Evolutionary conservation across 2,329 filamentous ascomycete genomes (phyloP), one percentile per base, ranked within the genome.

Genomic region (Alternaria postmessia): DNA sequence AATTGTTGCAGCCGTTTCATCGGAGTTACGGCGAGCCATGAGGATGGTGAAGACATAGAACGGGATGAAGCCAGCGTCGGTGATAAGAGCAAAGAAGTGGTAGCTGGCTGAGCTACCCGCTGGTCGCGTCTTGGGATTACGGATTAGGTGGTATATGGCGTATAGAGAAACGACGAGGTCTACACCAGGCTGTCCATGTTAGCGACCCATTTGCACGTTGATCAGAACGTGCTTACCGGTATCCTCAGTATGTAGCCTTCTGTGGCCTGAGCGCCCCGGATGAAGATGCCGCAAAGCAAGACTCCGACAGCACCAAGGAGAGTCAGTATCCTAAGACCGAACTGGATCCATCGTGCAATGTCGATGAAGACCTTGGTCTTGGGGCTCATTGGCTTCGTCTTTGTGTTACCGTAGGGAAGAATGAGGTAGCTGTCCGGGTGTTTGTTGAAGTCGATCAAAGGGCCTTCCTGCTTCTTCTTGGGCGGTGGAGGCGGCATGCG

Each of bases 61-160:
- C 0, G 88, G 86, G 34, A 89, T 82, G 54, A 90, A 79, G 18
- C 85, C 85, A n/a, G 82, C 80, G 76, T 98, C 94, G 42, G 91
- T 86, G 43, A 93, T 81, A 11, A 87, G 84, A 3, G 93, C 88
- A 76, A 97, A 98, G 58, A 95, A 81, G 79, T 96, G 93, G 79
- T 98, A 98, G 65, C 92, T 94, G 14, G 92, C 89, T 18, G 93
- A 92, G 22, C 92, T 96, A 4, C 84, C 89, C 0, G 94, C 89
- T 0, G 93, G 88, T 52, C 93, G 88, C 44, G 84, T 86, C 48
- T 87, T 88, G 1, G 91, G 86, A 38, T 89, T 87, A 32, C 91
- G 87, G 14, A 87, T 83, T 39, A 96, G 87, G 76, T 97, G 93
- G 71, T 91, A 95, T 61, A 96, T 85, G 42, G 86, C 91, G 78